A percentile compares a stretch with the other conserved stretches of the same genome.
Conservation (phyloP, 495 filamentous ascomycete genomes). For the Lophiostoma macrostomum region DNA sequence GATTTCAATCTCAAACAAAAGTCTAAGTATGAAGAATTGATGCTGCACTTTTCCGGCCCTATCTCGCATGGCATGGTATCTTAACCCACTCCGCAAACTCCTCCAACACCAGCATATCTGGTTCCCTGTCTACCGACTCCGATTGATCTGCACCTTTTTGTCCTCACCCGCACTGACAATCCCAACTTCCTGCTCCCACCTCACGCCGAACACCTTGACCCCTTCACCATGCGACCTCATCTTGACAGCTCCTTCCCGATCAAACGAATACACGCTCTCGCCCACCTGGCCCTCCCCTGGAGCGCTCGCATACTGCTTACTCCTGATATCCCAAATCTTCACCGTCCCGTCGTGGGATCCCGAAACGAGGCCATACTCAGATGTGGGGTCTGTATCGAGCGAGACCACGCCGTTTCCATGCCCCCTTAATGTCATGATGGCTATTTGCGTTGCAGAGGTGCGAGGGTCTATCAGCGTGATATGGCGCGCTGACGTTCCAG, state of each 20-base stretch:
- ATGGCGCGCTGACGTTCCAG: conserved; percentile 79
- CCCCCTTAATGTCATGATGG: conserved; percentile 82
- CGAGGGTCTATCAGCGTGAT: conserved; percentile 90
- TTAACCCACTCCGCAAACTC: no score
- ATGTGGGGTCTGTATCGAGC: conserved; percentile 67
- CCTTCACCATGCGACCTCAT: conserved; percentile 65
- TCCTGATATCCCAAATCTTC: conserved; percentile 85
- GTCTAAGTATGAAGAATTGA: no score
- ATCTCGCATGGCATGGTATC: no score
- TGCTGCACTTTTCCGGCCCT: no score
- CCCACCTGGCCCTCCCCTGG: conserved; percentile 59
- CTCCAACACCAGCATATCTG: neutral
- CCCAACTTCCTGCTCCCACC: conserved; percentile 78
- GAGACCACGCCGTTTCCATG: conserved; percentile 80
- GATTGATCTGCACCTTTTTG: conserved; percentile 87
- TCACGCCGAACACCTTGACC: conserved; percentile 84
- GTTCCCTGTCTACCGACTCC: conserved; percentile 33
- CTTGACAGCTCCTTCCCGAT: conserved; percentile 57
- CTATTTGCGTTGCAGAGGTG: conserved; percentile 63
- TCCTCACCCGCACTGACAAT: conserved; percentile 93
- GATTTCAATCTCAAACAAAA: no score
- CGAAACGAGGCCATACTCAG: conserved; percentile 74
- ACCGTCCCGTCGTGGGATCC: conserved; percentile 87
- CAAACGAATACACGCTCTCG: conserved; percentile 76
- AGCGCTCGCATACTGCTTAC: conserved; percentile 26